Evolutionary conservation across 306 rosid species (phyloP), one percentile per base, ranked within the genome.

Genomic region (Cyamopsis tetragonoloba): DNA sequence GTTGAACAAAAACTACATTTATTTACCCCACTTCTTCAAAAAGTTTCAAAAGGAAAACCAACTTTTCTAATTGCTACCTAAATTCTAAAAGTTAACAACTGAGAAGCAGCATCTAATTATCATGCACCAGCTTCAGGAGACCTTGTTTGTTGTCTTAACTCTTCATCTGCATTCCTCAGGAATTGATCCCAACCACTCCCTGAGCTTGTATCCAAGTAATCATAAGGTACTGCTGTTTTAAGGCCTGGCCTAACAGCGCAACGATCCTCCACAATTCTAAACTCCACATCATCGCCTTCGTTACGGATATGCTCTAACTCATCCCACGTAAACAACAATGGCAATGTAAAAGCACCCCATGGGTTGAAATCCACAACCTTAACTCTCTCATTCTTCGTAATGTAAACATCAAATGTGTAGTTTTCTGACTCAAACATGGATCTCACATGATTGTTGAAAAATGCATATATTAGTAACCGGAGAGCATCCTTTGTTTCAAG

Each of bases 121-220:
- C 83, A 84, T 65, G 72, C 91, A 61, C 89, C 87, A 31, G 88
- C 92, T 67, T 76, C 77, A 4, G 76, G 39, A 43, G 75, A 84
- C 58, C 74, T 78, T 32, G 42, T 72, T 59, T 88, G 89, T 11
- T 30, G 67, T 66, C 49, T 81, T 9, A 80, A 72, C 62, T 88
- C 96, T 43, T 81, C 75, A 71, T 77, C 82, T 14, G 88, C 95
- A 64, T 77, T 87, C 74, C 89, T 89, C 5, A 91, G 71, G 64
- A 89, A 85, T 57, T 80, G 86, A 61, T 92, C 98, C 98, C 90
- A 92, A 34, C 92, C 96, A 79, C 96, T 89, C 30, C 95, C 96
- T 0, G 77, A 6, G 42, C 86, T 75, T 4, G 86, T 83, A 73
- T 92, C 98, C 79, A 89, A 76, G 80, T 81, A 91, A 83, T 89